These are phyloP conservation scores for Lipomyces yamanashiensis DNA, from an alignment of 805 yeast genomes.

Conservation along the genomic window DNA sequence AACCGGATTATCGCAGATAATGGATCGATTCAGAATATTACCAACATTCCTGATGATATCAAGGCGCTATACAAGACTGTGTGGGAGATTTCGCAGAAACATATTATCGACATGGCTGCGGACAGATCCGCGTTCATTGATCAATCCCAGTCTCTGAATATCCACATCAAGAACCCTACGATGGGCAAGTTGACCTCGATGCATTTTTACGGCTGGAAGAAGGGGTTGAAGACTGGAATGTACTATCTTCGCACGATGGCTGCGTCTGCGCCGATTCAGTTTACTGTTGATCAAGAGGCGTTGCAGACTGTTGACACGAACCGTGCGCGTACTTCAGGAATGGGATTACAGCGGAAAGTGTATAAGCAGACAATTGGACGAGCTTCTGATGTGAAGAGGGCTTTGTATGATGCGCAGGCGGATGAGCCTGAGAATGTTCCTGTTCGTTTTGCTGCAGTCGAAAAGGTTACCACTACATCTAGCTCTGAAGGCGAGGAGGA, in stretches of 20 bases:
- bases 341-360: constrained; percentile 15
- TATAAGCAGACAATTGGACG: constrained; percentile 23
- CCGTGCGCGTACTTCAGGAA: constrained; percentile 8
- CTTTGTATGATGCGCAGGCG: constrained; percentile 1
- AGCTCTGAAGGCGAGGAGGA: constrained; percentile 13
- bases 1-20: constrained; percentile 72
- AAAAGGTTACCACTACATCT: neutral
- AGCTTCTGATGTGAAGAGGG: constrained; percentile 11
- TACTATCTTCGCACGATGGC: constrained; percentile 97
- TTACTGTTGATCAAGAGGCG: constrained; percentile 66
- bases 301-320: constrained; percentile 42
- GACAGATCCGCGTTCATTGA: constrained; percentile 74
- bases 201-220: constrained; percentile 99
- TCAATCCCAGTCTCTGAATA: constrained; percentile 92
- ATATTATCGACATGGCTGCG: constrained; percentile 83
- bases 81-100: constrained; percentile 92
- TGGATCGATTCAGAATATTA: constrained; percentile 84
- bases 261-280: constrained; percentile 95
- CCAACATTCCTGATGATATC: constrained; percentile 72
- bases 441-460: neutral
- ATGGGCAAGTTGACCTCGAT: constrained; percentile 95
- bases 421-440: constrained; percentile 3
- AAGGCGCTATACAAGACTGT: constrained; percentile 88
- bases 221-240: constrained; percentile 98
- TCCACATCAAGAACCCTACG: constrained; percentile 86